Conservation (phyloP, 164 flowering plant genomes). For the Litsea cubeba region DNA sequence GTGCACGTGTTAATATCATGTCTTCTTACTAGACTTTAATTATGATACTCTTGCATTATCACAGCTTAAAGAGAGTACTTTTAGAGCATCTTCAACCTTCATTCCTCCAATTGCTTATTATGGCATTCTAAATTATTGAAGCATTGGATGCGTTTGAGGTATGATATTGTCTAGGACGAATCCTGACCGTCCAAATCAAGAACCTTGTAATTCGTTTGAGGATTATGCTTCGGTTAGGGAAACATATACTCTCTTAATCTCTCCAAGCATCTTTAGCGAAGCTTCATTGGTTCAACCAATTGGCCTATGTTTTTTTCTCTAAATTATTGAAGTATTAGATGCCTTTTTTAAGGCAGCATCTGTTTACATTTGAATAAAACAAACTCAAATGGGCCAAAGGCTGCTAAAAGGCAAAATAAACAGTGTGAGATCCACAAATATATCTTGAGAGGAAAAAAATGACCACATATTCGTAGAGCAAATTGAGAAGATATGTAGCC, state of each 20-base stretch:
- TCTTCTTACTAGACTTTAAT: too few species aligned
- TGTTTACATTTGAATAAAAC: background rate
- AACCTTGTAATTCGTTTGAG: background rate
- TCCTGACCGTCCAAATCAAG: too few species aligned
- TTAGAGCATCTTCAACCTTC: too few species aligned
- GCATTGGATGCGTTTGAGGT: too few species aligned
- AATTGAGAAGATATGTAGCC: background rate
- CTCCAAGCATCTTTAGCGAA: background rate
- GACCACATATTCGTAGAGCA: background rate
- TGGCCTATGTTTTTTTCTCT: background rate
- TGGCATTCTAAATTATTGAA: too few species aligned
- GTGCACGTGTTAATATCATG: too few species aligned
- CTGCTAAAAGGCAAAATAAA: background rate
- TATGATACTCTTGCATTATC: too few species aligned
- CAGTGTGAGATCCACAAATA: background rate
- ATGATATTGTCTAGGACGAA: too few species aligned
- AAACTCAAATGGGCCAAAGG: background rate
- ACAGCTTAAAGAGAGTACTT: too few species aligned
- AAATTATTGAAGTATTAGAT: conserved; percentile 3
- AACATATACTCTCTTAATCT: background rate
- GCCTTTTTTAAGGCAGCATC: background rate
- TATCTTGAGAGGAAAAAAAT: background rate
- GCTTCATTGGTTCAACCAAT: background rate
- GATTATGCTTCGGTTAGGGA: background rate
- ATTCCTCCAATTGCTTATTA: too few species aligned